Base-by-base conservation (phyloP, 2,329 filamentous ascomycete genomes). In the Teratosphaeria gauchensis region DNA sequence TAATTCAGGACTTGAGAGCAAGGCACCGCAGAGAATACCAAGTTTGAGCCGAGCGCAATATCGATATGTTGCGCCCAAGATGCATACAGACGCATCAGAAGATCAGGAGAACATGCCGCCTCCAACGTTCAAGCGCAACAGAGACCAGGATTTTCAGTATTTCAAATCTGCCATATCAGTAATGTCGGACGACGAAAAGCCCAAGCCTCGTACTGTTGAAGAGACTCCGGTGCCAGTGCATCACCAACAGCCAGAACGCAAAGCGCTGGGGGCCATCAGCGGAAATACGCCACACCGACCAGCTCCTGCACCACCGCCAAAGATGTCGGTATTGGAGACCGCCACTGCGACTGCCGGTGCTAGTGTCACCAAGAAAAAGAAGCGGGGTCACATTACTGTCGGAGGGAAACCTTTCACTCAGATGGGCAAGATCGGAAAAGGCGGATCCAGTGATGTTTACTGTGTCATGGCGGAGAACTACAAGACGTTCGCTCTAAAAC, bases 401-500 rank as follows among this genome's bases (percentile, higher is more conserved):
- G 99, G 99, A 69, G 90, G 90, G 61, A 95, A 95, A 70, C 83
- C 86, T 38, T 99, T 95, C 70, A 94, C 91, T 24, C 83, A 92
- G 53, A 83, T 97, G 62, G 92, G 96, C 71, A 90, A 88, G 65
- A 86, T 99, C 64, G 94, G 94, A 9, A 87, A 92, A 59, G 94
- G 94, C 62, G 94, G 94, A 33, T 96, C 90, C 65, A 92, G 88
- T 55, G 92, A 95, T 69, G 94, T 99, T 1, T 99, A 96, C 73
- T 87, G 91, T 53, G 94, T 99, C 35, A 95, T 95, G 79, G 92
- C 94, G 0, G 94, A 99, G 73, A 97, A 96, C 69, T 92, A 90
- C 69, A 95, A 92, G 72, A 90, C 96, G 74, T 92, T 96, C 74
- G 94, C 94, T 0, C 76, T 99, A 64, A 99, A 99, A 76, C 83